These are phyloP conservation scores for Iberis pinnata DNA, from an alignment of 345 rosid species.

Conservation along the genomic window DNA sequence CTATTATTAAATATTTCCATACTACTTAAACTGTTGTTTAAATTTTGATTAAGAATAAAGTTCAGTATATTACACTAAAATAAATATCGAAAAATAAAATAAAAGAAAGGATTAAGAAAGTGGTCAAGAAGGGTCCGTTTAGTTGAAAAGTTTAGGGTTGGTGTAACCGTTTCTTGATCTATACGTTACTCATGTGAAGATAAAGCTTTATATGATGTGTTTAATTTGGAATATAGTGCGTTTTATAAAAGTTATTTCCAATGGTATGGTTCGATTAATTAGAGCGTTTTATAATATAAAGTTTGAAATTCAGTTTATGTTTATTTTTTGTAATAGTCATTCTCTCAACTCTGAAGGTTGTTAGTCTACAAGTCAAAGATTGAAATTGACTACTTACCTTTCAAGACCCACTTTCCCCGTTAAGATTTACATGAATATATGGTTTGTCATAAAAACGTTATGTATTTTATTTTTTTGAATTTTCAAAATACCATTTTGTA, in stretches of 20 bases:
- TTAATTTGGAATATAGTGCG: too few species aligned
- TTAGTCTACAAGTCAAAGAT: constrained; percentile 1
- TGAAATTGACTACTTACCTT: constrained; percentile 24
- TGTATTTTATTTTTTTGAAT: neutral
- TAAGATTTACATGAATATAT: constrained; percentile 2
- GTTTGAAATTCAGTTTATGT: neutral
- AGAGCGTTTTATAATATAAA: neutral
- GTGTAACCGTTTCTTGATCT: constrained; percentile 29
- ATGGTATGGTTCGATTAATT: too few species aligned
- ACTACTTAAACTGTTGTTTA: too few species aligned
- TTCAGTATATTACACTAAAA: too few species aligned
- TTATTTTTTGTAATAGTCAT: constrained; percentile 5
- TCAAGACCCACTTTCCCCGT: constrained; percentile 9
- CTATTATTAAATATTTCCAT: too few species aligned
- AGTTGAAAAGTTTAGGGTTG: constrained; percentile 25
- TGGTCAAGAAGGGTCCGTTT: too few species aligned
- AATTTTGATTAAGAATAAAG: too few species aligned
- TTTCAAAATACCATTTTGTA: too few species aligned
- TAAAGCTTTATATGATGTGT: neutral
- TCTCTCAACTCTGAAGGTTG: constrained; percentile 10
- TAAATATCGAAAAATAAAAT: neutral
- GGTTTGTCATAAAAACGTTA: neutral
- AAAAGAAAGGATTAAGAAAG: neutral
- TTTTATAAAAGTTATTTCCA: neutral
- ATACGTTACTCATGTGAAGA: constrained; percentile 23